Conservation (phyloP, 345 rosid species). For the Bretschneidera sinensis region DNA sequence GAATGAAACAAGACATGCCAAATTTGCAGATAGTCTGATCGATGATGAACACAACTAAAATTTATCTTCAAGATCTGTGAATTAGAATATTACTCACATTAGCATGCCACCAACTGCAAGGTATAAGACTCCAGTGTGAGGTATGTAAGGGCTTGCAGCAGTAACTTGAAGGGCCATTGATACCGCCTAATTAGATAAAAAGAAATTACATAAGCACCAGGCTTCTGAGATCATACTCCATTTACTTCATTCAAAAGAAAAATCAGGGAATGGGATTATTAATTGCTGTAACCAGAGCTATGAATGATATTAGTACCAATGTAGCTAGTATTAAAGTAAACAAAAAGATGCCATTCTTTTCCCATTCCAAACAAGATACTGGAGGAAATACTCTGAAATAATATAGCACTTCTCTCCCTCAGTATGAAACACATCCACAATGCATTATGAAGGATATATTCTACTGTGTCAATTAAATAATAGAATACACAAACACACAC, state of each 20-base stretch:
- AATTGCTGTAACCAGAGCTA: neutral
- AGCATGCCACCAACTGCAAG: conserved; percentile 89
- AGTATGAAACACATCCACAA: neutral
- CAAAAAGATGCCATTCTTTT: too few relatives aligned
- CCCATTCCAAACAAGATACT: neutral
- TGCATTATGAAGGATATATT: too few relatives aligned
- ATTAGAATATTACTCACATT: conserved; percentile 47
- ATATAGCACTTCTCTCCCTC: neutral
- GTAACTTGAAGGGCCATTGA: conserved; percentile 80
- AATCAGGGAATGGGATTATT: neutral
- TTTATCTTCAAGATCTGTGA: neutral
- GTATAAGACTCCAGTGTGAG: conserved; percentile 45
- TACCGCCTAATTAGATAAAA: conserved; percentile 53
- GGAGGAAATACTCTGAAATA: neutral
- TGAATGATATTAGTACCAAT: neutral
- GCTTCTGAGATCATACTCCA: conserved; percentile 1
- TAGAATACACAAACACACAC: too few relatives aligned
- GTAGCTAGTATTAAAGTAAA: too few relatives aligned
- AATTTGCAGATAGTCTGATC: neutral
- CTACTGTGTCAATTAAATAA: too few relatives aligned
- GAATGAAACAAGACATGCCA: neutral
- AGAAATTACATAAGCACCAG: conserved; percentile 2
- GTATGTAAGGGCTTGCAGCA: conserved; percentile 48
- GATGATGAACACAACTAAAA: neutral
- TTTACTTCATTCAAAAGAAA: neutral